These are phyloP conservation scores for Aschersonia sp. DNA, from an alignment of 2,329 filamentous ascomycete genomes.

Conservation along the genomic window DNA sequence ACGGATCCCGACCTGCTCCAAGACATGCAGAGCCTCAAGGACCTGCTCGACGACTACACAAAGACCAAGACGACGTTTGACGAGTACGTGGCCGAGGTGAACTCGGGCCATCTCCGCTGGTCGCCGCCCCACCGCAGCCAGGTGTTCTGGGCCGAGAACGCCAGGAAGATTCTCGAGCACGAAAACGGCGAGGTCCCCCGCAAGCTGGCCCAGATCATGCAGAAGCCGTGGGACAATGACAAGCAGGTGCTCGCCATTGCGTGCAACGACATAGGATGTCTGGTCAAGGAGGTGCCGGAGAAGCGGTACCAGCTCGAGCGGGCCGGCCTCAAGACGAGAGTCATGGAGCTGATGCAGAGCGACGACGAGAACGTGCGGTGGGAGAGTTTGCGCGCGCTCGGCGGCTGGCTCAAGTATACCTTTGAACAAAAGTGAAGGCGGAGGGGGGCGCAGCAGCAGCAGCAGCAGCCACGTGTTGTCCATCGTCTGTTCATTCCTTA, in stretches of 20 bases:
- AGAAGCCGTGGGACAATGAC: conserved; percentile 59
- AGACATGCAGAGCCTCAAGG: conserved; percentile 44
- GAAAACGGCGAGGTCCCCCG: conserved; percentile 66
- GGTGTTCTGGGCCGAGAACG: conserved; percentile 85
- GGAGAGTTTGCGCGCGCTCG: conserved; percentile 78
- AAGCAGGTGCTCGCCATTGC: conserved; percentile 84
- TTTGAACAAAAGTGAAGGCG: conserved; percentile 28
- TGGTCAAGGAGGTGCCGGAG: conserved; percentile 84
- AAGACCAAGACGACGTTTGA: conserved; percentile 68
- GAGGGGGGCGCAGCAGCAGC: background rate
- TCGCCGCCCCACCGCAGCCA: conserved; percentile 78
- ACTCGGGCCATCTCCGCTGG: conserved; percentile 80
- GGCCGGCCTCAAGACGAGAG: conserved; percentile 67
- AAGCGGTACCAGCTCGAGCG: conserved; percentile 68
- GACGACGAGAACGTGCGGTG: conserved; percentile 78
- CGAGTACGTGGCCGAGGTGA: conserved; percentile 77
- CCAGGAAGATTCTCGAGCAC: conserved; percentile 70
- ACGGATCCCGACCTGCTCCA: conserved; percentile 50
- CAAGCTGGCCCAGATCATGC: conserved; percentile 74
- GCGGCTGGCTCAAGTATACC: conserved; percentile 50
- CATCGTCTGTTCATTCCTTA: too few species aligned
- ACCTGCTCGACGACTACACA: conserved; percentile 51
- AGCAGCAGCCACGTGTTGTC: background rate
- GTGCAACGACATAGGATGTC: conserved; percentile 78
- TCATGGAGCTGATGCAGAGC: conserved; percentile 91